These are phyloP conservation scores for Magnaporthales sp. DNA, from an alignment of 2,329 filamentous ascomycete genomes.

Conservation along the genomic window DNA sequence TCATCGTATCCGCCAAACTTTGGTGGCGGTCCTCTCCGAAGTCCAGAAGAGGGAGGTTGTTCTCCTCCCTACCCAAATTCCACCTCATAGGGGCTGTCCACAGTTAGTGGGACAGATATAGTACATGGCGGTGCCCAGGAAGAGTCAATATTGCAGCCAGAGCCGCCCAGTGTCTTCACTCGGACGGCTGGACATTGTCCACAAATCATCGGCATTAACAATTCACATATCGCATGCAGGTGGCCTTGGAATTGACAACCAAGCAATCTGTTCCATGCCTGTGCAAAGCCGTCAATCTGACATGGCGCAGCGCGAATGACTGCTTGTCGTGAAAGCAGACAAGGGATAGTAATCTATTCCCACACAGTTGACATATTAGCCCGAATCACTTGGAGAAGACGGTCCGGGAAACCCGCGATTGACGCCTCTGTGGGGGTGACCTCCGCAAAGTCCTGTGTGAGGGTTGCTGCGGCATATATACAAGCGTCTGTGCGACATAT, in stretches of 20 bases:
- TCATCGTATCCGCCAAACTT: background rate
- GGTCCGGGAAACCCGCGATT: background rate
- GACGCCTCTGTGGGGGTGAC: background rate
- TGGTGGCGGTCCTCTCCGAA: background rate
- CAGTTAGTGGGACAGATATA: background rate
- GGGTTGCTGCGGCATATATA: background rate
- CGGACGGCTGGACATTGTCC: background rate
- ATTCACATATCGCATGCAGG: constrained; percentile 9
- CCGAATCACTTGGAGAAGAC: constrained; percentile 2
- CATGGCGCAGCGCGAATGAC: constrained; percentile 17
- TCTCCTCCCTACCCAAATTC: background rate
- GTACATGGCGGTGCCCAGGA: background rate
- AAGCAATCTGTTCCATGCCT: constrained; percentile 7
- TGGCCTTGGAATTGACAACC: constrained; percentile 11
- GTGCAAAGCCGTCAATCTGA: constrained; percentile 8
- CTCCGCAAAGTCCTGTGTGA: background rate
- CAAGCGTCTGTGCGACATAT: background rate
- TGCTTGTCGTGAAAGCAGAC: constrained; percentile 6
- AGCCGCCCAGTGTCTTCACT: background rate
- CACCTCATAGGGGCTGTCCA: background rate
- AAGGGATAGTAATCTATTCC: constrained; percentile 16
- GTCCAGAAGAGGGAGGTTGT: background rate
- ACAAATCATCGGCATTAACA: constrained; percentile 9
- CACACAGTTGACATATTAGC: constrained; percentile 18
- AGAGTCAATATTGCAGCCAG: background rate